Percentiles rank a stretch among this genome's conserved stretches.
Conservation (phyloP, 2,329 filamentous ascomycete species). For the Dothiorella sarmentorum region DNA sequence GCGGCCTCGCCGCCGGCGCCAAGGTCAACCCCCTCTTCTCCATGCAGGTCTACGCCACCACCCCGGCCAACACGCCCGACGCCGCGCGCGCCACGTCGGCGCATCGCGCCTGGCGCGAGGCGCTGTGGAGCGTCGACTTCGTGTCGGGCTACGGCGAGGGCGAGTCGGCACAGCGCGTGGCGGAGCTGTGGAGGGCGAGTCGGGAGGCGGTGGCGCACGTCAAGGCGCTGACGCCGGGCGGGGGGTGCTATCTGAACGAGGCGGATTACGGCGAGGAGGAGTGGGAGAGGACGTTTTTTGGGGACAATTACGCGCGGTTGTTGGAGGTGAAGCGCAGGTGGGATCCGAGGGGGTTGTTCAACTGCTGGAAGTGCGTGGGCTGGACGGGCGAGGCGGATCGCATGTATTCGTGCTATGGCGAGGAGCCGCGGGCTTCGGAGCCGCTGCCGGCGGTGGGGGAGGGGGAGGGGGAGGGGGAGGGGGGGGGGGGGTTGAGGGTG, state of each 20-base stretch:
- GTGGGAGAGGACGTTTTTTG: conserved; percentile 18
- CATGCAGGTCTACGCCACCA: conserved; percentile 35
- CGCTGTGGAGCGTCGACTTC: conserved; percentile 28
- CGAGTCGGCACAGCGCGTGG: conserved; percentile 19
- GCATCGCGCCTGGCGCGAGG: conserved; percentile 31
- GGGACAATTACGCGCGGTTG: conserved; percentile 24
- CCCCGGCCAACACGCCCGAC: conserved; percentile 32
- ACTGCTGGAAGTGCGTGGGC: conserved; percentile 20
- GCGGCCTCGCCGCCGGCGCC: conserved; percentile 25
- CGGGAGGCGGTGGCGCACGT: conserved; percentile 30
- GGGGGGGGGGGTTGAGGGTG: neutral
- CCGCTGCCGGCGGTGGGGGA: neutral
- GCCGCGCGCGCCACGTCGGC: conserved; percentile 29
- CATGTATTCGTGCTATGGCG: conserved; percentile 12
- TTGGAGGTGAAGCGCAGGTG: conserved; percentile 25
- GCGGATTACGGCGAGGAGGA: conserved; percentile 16
- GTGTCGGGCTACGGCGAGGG: conserved; percentile 29
- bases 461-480: too few species aligned
- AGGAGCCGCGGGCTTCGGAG: neutral
- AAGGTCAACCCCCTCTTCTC: neutral
- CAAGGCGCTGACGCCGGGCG: conserved; percentile 33
- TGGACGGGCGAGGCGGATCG: conserved; percentile 19
- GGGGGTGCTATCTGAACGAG: conserved; percentile 26
- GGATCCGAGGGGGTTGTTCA: conserved; percentile 23
- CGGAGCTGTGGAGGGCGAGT: conserved; percentile 19